Evolutionary conservation across 192 early-diverging fungal genomes (phyloP).

Genomic region (Linnemannia elongata): DNA sequence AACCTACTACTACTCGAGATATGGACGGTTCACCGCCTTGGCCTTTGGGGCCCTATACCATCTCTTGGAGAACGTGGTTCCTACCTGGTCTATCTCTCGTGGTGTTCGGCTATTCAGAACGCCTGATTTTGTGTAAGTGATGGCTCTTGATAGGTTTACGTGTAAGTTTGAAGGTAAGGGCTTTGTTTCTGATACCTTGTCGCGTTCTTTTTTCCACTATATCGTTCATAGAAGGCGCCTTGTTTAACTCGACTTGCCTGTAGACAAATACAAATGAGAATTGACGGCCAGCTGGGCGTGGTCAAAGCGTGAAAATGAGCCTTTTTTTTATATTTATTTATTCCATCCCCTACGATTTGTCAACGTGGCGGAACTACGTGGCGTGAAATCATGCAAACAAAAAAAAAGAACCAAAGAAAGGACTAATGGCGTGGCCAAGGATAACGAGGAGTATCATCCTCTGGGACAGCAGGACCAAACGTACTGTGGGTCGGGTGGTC

Average conservation of each 20-base stretch:
- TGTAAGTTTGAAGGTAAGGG: background rate
- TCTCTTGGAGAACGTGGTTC: background rate
- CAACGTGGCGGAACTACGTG: background rate
- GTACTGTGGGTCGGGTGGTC: background rate
- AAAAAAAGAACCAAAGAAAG: background rate
- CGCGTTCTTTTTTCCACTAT: background rate
- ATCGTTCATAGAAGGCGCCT: background rate
- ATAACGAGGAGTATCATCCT: background rate
- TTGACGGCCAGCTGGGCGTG: too few species aligned
- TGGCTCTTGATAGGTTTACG: too few species aligned
- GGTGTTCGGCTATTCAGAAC: background rate
- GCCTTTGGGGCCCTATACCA: background rate
- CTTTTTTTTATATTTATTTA: too few species aligned
- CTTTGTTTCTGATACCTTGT: background rate
- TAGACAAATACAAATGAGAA: too few species aligned
- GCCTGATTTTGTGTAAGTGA: background rate
- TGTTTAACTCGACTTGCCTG: background rate
- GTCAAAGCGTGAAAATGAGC: too few species aligned
- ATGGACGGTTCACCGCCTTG: background rate
- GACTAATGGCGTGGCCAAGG: conserved; percentile 2
- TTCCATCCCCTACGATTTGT: too few species aligned
- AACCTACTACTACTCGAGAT: background rate
- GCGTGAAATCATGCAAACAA: background rate
- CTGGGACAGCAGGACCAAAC: background rate
- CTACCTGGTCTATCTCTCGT: background rate